Percentiles rank a stretch among this genome's conserved stretches.
Evolutionary conservation across 2,329 filamentous ascomycete genomes (phyloP).

Genomic region (Neocatenulostroma microsporum): DNA sequence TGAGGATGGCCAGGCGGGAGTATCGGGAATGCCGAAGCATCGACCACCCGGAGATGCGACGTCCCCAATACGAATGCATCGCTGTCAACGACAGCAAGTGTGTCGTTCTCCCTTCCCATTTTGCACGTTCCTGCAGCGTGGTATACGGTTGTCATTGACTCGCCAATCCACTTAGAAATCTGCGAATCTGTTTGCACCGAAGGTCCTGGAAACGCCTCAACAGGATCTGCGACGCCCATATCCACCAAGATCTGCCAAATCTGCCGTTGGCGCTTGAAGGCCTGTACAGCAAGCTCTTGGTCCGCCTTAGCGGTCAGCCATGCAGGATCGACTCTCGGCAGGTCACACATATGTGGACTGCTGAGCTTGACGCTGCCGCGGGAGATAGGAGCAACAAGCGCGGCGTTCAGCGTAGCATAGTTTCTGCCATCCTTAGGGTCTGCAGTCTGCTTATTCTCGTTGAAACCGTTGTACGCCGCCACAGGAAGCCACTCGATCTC

Average conservation of each 20-base stretch:
- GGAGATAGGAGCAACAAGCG: constrained; percentile 35
- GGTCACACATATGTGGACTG: not conserved
- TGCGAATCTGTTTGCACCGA: constrained; percentile 9
- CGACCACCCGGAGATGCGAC: too few relatives aligned
- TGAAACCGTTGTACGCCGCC: constrained; percentile 2
- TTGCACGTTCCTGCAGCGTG: constrained; percentile 15
- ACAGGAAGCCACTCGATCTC: constrained; percentile 6
- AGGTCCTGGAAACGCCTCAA: constrained; percentile 9
- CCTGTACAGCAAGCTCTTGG: constrained; percentile 7
- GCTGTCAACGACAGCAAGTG: constrained; percentile 12
- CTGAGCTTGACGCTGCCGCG: constrained; percentile 7
- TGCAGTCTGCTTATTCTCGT: constrained; percentile 4
- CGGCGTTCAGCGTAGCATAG: constrained; percentile 51
- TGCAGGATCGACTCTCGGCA: constrained; percentile 2
- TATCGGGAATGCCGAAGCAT: too few relatives aligned
- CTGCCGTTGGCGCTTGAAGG: constrained; percentile 6
- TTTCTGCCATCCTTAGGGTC: constrained; percentile 3
- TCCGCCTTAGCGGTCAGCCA: constrained; percentile 37
- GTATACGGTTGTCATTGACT: constrained; percentile 6
- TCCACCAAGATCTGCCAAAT: constrained; percentile 5
- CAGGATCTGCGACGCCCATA: not conserved
- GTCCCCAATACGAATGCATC: too few relatives aligned
- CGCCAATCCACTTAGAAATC: constrained; percentile 7
- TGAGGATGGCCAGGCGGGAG: not conserved
- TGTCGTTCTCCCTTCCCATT: constrained; percentile 8